Percentiles rank a stretch among this genome's conserved stretches.
Conservation (phyloP, 805 yeast species). For the Candida arabinofermentans region DNA sequence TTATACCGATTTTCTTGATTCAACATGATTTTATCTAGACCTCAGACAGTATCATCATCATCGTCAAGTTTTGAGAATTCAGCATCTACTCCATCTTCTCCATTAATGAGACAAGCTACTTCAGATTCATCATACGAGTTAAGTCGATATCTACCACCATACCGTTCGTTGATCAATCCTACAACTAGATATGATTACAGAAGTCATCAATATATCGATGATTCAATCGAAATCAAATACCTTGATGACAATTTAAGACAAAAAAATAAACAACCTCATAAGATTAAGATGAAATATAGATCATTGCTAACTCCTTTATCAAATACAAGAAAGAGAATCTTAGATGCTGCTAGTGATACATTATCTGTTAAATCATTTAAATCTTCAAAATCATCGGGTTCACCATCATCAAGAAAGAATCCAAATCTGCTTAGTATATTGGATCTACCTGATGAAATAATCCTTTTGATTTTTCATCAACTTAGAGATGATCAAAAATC, state of each 20-base stretch:
- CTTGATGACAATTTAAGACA: conserved; percentile 10
- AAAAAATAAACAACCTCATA: conserved; percentile 9
- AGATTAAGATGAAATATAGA: conserved; percentile 44
- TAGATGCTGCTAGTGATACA: conserved; percentile 42
- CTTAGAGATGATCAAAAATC: conserved; percentile 36
- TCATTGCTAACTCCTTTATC: conserved; percentile 37
- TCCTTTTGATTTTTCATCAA: conserved; percentile 32
- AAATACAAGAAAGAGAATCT: conserved; percentile 24
- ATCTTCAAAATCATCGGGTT: conserved; percentile 24
- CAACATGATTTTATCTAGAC: too few relatives aligned
- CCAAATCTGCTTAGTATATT: conserved; percentile 8
- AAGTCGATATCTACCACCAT: conserved; percentile 42
- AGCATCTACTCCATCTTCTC: not conserved
- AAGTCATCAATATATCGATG: conserved; percentile 37
- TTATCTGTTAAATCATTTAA: conserved; percentile 36
- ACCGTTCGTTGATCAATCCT: conserved; percentile 49
- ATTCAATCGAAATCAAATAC: conserved; percentile 17
- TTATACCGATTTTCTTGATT: too few relatives aligned
- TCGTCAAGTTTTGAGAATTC: not conserved
- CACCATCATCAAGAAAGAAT: conserved; percentile 7
- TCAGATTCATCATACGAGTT: conserved; percentile 16
- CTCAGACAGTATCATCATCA: not conserved
- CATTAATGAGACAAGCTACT: not conserved
- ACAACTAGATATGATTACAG: conserved; percentile 46
- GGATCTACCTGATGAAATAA: conserved; percentile 42